A percentile compares a stretch with the other conserved stretches of the same genome.
phyloP scores from a whole-genome alignment of 2,329 filamentous ascomycete genomes.

The Claviceps sp. region DNA sequence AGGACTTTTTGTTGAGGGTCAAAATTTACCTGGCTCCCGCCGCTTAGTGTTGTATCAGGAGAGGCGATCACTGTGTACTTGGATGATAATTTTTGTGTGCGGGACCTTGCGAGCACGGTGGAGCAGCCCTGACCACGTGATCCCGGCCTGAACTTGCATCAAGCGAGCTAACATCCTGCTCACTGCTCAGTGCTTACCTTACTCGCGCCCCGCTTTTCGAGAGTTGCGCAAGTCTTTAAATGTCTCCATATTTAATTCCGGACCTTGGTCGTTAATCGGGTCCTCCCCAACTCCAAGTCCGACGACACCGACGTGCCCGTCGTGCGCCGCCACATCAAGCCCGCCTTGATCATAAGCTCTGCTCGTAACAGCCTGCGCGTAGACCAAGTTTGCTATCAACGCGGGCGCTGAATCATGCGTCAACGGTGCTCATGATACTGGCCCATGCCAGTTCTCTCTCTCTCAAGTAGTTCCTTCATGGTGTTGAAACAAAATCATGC shows the following conservation, averaged over 20 bases:
- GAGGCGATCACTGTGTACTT: conserved; percentile 13
- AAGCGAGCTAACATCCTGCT: conserved; percentile 3
- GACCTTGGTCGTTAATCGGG: background rate
- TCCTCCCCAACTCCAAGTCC: background rate
- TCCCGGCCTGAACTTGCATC: background rate
- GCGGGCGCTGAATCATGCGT: background rate
- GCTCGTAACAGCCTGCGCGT: background rate
- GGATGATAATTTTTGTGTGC: conserved; percentile 25
- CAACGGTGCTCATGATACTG: background rate
- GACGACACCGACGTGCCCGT: background rate
- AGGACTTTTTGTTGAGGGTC: conserved; percentile 11
- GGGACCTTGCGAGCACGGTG: conserved; percentile 11
- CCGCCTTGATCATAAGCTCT: background rate
- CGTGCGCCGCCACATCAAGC: background rate
- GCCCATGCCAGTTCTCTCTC: background rate
- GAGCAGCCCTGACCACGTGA: conserved; percentile 27
- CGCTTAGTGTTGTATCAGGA: conserved; percentile 26
- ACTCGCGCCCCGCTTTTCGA: background rate
- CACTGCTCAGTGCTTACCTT: background rate
- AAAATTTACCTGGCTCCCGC: conserved; percentile 25
- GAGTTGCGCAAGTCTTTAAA: background rate
- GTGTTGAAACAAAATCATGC: background rate
- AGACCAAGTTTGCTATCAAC: background rate
- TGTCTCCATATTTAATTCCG: background rate
- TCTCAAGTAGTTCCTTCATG: background rate